Evolutionary conservation across 495 filamentous ascomycete species (phyloP).

Genomic region (Talaromyces proteolyticus): DNA sequence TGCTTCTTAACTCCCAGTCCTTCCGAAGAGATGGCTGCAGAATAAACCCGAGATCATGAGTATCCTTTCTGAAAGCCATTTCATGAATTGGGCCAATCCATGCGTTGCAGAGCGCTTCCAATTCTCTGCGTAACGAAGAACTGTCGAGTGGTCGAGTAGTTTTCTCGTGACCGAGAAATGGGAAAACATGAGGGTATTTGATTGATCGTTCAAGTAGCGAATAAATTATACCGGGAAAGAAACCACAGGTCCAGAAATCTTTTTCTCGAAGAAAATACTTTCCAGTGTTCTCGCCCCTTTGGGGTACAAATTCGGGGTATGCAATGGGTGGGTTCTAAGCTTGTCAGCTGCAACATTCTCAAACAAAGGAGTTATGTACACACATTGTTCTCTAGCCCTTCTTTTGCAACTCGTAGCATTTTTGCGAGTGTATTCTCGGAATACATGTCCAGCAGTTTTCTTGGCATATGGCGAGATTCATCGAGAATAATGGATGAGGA

Average conservation of each 20-base stretch:
- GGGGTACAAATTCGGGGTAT: constrained; percentile 26
- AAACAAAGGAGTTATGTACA: not conserved
- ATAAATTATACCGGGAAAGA: constrained; percentile 34
- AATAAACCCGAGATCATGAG: constrained; percentile 42
- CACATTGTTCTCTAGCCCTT: not conserved
- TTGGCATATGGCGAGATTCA: no score
- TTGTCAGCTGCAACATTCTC: not conserved
- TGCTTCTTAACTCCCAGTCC: constrained; percentile 26
- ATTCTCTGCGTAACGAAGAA: constrained; percentile 12
- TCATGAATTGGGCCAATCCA: constrained; percentile 14
- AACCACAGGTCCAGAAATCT: constrained; percentile 39
- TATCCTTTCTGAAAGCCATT: constrained; percentile 26
- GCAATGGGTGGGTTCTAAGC: constrained; percentile 12
- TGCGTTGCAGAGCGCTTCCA: constrained; percentile 7
- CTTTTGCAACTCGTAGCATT: not conserved
- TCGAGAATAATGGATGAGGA: no score
- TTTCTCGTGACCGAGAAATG: not conserved
- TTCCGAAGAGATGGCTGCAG: constrained; percentile 20
- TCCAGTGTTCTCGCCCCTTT: constrained; percentile 14
- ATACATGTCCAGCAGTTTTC: no score
- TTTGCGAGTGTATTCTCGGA: not conserved
- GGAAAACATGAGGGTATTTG: no score
- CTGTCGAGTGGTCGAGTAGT: not conserved
- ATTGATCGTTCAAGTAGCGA: constrained; percentile 22
- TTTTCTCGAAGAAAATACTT: constrained; percentile 26